A percentile compares a stretch with the other conserved stretches of the same genome.
Conservation (phyloP, 805 yeast genomes). For the Sugiyamaella smithiae region DNA sequence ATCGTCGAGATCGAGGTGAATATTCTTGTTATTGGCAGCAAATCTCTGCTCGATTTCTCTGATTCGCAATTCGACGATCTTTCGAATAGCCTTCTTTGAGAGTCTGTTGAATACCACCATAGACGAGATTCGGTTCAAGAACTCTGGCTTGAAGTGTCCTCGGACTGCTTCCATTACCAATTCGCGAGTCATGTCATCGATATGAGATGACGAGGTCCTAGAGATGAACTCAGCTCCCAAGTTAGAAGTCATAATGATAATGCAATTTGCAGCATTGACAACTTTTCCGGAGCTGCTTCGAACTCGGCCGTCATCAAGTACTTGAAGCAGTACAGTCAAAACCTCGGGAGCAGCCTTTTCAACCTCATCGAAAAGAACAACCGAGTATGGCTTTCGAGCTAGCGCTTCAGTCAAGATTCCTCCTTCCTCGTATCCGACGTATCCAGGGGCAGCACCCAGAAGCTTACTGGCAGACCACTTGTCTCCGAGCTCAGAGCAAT, state of each 20-base stretch:
- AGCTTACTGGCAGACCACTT: conserved; percentile 94
- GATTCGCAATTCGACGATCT: conserved; percentile 84
- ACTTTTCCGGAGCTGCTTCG: conserved; percentile 93
- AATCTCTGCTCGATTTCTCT: conserved; percentile 83
- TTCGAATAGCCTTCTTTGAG: conserved; percentile 85
- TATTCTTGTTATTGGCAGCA: conserved; percentile 74
- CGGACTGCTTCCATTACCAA: conserved; percentile 81
- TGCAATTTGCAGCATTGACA: conserved; percentile 87
- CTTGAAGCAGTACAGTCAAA: conserved; percentile 82
- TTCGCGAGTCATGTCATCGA: conserved; percentile 66
- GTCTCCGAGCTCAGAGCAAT: conserved; percentile 94
- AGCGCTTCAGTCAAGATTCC: conserved; percentile 93
- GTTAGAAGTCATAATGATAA: conserved; percentile 95
- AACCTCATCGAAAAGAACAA: conserved; percentile 93
- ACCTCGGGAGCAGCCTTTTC: conserved; percentile 99
- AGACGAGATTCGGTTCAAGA: conserved; percentile 91
- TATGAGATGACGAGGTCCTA: conserved; percentile 53
- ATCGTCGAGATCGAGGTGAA: conserved; percentile 68
- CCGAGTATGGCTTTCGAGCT: conserved; percentile 90
- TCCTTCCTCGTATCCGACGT: conserved; percentile 96
- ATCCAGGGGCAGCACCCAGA: conserved; percentile 96
- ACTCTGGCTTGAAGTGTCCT: conserved; percentile 94
- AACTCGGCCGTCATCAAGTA: conserved; percentile 94
- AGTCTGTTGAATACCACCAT: conserved; percentile 91
- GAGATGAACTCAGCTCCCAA: conserved; percentile 90